Evolutionary conservation across 352 stramenopile species (phyloP).

Genomic region (Blastocystis sp.): DNA sequence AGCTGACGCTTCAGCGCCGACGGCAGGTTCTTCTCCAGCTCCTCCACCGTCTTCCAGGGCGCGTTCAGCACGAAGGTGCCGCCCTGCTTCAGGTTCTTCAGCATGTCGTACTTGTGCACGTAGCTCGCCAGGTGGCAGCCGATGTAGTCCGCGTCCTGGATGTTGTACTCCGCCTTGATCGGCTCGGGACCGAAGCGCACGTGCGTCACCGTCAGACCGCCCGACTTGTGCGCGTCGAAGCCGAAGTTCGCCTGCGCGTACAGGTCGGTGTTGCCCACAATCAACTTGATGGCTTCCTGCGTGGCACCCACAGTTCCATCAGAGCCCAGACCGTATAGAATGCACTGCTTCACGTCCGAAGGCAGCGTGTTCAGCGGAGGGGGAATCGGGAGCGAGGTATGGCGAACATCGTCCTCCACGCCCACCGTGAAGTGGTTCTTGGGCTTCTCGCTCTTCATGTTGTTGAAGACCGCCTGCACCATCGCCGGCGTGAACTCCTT

Average conservation of each 20-base stretch:
- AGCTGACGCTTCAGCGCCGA: too few species aligned
- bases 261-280: conserved; percentile 63
- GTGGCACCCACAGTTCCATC: conserved; percentile 66
- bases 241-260: conserved; percentile 66
- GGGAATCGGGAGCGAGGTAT: conserved; percentile 62
- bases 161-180: conserved; percentile 57
- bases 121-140: conserved; percentile 66
- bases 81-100: conserved; percentile 62
- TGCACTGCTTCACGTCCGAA: conserved; percentile 71
- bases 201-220: conserved; percentile 64
- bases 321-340: conserved; percentile 76
- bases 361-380: conserved; percentile 63
- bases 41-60: conserved; percentile 58
- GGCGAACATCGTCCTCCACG: conserved; percentile 68
- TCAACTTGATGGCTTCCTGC: conserved; percentile 65
- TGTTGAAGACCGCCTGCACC: conserved; percentile 66
- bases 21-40: too few species aligned
- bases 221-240: conserved; percentile 66
- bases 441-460: conserved; percentile 61
- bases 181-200: conserved; percentile 51
- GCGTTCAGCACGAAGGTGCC: conserved; percentile 59
- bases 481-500: conserved; percentile 67
- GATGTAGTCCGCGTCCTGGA: conserved; percentile 62
- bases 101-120: conserved; percentile 66
- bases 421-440: conserved; percentile 70